Base-by-base conservation (phyloP, 225 moss, liverwort and hornwort genomes). In the Climacium dendroides region DNA sequence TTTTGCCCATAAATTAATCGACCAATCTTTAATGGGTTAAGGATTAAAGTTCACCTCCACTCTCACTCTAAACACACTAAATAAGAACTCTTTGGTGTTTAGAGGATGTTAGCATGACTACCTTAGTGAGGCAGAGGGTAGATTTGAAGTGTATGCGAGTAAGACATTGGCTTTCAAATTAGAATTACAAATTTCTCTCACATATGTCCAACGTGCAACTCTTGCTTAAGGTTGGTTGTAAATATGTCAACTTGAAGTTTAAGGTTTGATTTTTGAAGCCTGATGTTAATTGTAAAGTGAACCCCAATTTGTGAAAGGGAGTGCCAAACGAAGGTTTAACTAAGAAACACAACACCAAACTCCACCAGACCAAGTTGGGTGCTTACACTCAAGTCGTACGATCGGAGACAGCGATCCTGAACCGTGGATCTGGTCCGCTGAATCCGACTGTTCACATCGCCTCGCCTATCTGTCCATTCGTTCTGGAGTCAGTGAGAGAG, bases 121-220 rank as follows among this genome's bases (percentile, higher is more conserved):
- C 4, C 1, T 18, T 17, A 10, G 6, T 0, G 0, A 29, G 11
- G 6, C n/a, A n/a, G n/a, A n/a, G n/a, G n/a, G n/a, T n/a, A n/a
- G n/a, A n/a, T n/a, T n/a, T n/a, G n/a, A n/a, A n/a, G n/a, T n/a
- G n/a, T n/a, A n/a, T n/a, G n/a, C n/a, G n/a, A n/a, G n/a, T n/a
- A n/a, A n/a, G n/a, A n/a, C n/a, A n/a, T n/a, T n/a, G n/a, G n/a
- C n/a, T n/a, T n/a, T n/a, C n/a, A n/a, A n/a, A n/a, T n/a, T n/a
- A n/a, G n/a, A n/a, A 47, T 18, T 47, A 16, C 6, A 47, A 73
- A 45, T 10, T 17, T 73, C 2, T 73, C 29, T 18, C 3, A 9
- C 11, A 47, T 4, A 29, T 29, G 45, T 29, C 2, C 0, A 2
- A 29, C 6, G 16, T 71, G 0, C 10, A 72, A 28, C 2, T 43